phyloP scores from a whole-genome alignment of 257 asterid genomes.

The Craterostigma plantagineum region DNA sequence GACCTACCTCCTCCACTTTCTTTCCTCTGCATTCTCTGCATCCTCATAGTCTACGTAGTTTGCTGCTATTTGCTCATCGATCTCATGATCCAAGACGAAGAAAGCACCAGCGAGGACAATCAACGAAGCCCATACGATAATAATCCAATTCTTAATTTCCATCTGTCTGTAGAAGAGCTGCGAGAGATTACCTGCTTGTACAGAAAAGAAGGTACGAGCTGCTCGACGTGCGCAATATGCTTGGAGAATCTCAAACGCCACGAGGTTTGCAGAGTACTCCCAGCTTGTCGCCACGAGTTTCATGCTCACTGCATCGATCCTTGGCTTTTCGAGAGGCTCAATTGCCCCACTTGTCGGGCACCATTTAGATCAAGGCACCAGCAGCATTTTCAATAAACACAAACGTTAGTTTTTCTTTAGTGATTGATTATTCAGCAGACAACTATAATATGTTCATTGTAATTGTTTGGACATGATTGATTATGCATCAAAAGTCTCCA shows the following conservation, averaged over 20 bases:
- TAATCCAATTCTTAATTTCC: too few species aligned
- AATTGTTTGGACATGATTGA: too few species aligned
- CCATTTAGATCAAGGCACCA: slow-evolving; percentile 19
- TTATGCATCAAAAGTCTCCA: too few species aligned
- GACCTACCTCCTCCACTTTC: slow-evolving; percentile 37
- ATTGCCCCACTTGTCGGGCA: slow-evolving; percentile 38
- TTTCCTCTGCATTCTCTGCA: slow-evolving; percentile 20
- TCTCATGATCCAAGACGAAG: slow-evolving; percentile 14
- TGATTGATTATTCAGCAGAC: too few species aligned
- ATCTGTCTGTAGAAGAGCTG: slow-evolving; percentile 19
- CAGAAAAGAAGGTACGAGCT: slow-evolving; percentile 10
- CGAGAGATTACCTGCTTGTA: slow-evolving; percentile 26
- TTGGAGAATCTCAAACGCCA: slow-evolving; percentile 24
- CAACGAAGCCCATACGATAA: too few species aligned
- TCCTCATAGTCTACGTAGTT: slow-evolving; percentile 20
- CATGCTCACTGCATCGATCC: slow-evolving; percentile 56
- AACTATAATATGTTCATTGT: too few species aligned
- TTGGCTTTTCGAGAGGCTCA: slow-evolving; percentile 33
- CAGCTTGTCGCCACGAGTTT: slow-evolving; percentile 40
- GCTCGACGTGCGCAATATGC: slow-evolving; percentile 31
- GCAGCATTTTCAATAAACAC: slow-evolving; percentile 6
- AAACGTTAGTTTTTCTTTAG: too few species aligned
- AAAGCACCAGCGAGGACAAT: neutral
- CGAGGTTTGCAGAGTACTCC: slow-evolving; percentile 33
- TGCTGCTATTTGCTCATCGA: slow-evolving; percentile 34